phyloP scores from a whole-genome alignment of 1,284 basidiomycete genomes.

The Erythrobasidium hasegawianum region DNA sequence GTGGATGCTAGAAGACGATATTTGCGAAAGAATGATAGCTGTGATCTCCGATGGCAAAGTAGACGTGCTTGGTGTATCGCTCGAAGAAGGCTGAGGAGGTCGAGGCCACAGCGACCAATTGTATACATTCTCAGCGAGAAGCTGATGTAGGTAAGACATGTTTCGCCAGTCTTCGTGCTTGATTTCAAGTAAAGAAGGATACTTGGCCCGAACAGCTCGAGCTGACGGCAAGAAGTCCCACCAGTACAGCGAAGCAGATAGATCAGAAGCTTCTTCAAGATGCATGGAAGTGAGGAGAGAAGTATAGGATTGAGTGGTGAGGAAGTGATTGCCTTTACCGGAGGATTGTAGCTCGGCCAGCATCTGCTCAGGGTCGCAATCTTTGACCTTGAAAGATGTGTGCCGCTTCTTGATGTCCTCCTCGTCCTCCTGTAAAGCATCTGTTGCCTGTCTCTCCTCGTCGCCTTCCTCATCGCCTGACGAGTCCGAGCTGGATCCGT shows the following conservation, averaged over 20 bases:
- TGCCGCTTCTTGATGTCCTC: neutral
- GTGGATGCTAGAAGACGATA: neutral
- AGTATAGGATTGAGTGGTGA: constrained; percentile 1
- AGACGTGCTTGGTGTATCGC: neutral
- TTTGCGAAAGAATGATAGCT: neutral
- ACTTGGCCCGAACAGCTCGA: neutral
- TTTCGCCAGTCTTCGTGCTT: constrained; percentile 9
- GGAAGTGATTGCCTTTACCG: neutral
- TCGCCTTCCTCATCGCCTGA: neutral
- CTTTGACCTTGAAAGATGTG: neutral
- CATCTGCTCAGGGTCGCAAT: too few relatives aligned
- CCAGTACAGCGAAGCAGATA: constrained; percentile 19
- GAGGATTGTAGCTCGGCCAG: constrained; percentile 1
- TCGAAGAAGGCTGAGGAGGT: neutral
- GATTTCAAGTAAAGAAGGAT: neutral
- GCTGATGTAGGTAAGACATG: constrained; percentile 4
- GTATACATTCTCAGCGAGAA: constrained; percentile 19
- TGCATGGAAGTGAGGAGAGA: constrained; percentile 16
- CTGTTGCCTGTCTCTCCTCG: neutral
- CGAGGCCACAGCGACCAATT: constrained; percentile 28
- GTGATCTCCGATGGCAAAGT: neutral
- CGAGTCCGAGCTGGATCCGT: neutral
- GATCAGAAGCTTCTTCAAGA: constrained; percentile 19
- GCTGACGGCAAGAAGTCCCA: constrained; percentile 20
- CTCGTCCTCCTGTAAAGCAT: neutral